Base-by-base conservation (phyloP, 2,329 filamentous ascomycete genomes). In the Diplocarpon rosae region DNA sequence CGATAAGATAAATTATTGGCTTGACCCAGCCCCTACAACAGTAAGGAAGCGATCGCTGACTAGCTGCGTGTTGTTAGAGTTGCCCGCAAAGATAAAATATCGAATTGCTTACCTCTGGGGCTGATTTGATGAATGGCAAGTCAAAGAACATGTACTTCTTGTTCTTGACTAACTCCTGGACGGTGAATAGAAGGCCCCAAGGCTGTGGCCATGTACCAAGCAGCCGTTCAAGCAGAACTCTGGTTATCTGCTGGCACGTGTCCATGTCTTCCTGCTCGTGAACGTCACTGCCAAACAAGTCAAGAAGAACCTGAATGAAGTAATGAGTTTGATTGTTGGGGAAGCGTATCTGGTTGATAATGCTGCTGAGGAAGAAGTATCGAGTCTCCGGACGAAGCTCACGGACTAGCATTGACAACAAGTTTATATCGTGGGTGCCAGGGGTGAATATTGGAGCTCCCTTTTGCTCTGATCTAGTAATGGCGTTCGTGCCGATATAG, bases 81-180 rank as follows among this genome's bases (percentile, higher is more conserved):
- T 34, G 15, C 13, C 14, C 13, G 10, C 14, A 9, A 6, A 37
- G 14, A 30, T 13, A 17, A 36, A 4, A 28, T 8, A 28, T 20
- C 2, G 20, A 7, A 9, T 17, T 27, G 39, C 68, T 63, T 71
- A 93, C 88, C 71, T 95, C 88, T 53, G 88, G 88, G 55, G 83
- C 78, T 53, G 82, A 76, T 69, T 95, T 93, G 66, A 96, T 85
- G 58, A 94, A 95, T 20, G 86, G 85, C 54, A 95, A 72, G 40
- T 92, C 85, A 70, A 93, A 96, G 71, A 98, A 94, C 59, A 80
- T 80, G 64, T 90, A 93, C 60, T 80, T 85, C 43, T 85, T 81
- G 62, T 94, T 95, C 71, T 94, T 93, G 54, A 94, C 72, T 46
- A 98, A 74, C 68, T 96, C 92, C 51, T 92, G 69, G 49, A 94